Conservation (phyloP, 129 eudicot genomes). For the Silybum marianum region DNA sequence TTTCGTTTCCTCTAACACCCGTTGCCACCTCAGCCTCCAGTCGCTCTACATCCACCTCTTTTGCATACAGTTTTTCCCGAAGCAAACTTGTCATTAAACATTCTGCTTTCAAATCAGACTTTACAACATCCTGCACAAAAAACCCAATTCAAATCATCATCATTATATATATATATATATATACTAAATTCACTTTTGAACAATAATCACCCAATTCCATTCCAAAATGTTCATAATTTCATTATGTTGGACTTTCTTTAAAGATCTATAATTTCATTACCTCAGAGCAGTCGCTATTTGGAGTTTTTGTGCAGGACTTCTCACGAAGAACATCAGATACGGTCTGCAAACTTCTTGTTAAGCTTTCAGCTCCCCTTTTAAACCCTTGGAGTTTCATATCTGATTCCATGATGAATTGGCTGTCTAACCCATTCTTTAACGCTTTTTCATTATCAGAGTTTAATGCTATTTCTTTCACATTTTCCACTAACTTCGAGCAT, state of each 20-base stretch:
- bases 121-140: conserved; percentile 45
- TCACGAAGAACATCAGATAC: conserved; percentile 56
- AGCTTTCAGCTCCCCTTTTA: conserved; percentile 62
- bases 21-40: conserved; percentile 89
- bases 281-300: conserved; percentile 44
- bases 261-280: conserved; percentile 25
- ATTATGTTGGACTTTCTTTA: not conserved
- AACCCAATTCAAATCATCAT: not conserved
- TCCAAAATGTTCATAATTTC: not conserved
- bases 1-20: conserved; percentile 76
- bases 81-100: conserved; percentile 67
- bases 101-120: conserved; percentile 84
- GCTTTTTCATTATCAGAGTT: conserved; percentile 21
- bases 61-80: conserved; percentile 71
- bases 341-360: conserved; percentile 55
- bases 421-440: conserved; percentile 43
- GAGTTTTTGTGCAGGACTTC: conserved; percentile 36
- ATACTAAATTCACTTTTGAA: not conserved
- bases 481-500: conserved; percentile 58
- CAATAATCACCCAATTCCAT: not conserved
- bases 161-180: not conserved
- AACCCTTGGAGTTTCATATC: conserved; percentile 85
- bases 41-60: conserved; percentile 79
- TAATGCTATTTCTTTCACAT: conserved; percentile 42
- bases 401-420: conserved; percentile 71